phyloP scores from a whole-genome alignment of 2,329 filamentous ascomycete species.

The Pseudomassariella vexata region DNA sequence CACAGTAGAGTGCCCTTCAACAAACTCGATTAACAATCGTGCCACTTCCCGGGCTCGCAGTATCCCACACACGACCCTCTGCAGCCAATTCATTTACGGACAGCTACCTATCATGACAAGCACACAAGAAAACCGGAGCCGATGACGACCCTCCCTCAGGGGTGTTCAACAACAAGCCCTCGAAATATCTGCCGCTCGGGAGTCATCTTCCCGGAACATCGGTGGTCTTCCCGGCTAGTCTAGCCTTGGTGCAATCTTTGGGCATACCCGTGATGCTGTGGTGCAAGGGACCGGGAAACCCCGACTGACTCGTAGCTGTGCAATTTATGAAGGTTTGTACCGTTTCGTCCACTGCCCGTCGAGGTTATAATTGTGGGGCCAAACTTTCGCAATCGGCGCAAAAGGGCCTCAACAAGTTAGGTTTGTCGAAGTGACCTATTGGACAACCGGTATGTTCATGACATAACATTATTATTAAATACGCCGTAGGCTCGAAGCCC shows the following conservation, averaged over 20 bases:
- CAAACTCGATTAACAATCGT: not conserved
- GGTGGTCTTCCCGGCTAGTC: slow-evolving; percentile 3
- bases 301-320: too few species aligned
- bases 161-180: slow-evolving; percentile 6
- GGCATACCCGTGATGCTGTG: slow-evolving; percentile 3
- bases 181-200: slow-evolving; percentile 5
- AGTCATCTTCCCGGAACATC: slow-evolving; percentile 4
- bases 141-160: slow-evolving; percentile 3
- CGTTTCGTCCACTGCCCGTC: too few species aligned
- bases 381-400: too few species aligned
- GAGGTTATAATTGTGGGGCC: too few species aligned
- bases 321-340: too few species aligned
- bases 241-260: slow-evolving; percentile 1
- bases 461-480: too few species aligned
- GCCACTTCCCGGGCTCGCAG: not conserved
- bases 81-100: not conserved
- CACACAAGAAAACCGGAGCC: slow-evolving; percentile 4
- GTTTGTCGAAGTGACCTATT: too few species aligned
- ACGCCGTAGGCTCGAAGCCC: too few species aligned
- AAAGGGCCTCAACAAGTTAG: too few species aligned
- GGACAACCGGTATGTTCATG: too few species aligned
- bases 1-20: too few species aligned
- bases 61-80: not conserved
- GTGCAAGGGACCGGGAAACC: too few species aligned
- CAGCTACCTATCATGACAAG: slow-evolving; percentile 1